phyloP scores from a whole-genome alignment of 805 yeast species.

The Huiozyma naganishii region DNA sequence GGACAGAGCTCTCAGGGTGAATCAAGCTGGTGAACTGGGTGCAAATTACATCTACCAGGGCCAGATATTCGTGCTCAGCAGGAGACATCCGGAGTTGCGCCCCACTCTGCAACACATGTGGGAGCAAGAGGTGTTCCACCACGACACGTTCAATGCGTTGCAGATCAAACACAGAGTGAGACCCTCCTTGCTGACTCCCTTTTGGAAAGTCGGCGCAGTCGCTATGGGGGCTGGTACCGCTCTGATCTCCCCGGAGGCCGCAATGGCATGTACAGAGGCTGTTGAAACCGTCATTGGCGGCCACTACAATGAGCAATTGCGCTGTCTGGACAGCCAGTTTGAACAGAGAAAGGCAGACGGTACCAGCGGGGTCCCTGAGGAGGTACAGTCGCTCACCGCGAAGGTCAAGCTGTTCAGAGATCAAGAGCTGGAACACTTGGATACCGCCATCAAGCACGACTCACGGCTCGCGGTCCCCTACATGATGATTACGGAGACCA shows the following conservation, averaged over 20 bases:
- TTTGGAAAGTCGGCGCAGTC: conserved; percentile 88
- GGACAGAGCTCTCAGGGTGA: conserved; percentile 75
- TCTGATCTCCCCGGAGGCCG: conserved; percentile 80
- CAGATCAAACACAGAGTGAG: conserved; percentile 74
- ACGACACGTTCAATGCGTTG: conserved; percentile 66
- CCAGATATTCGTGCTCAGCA: conserved; percentile 66
- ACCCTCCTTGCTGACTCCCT: conserved; percentile 83
- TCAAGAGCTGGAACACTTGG: conserved; percentile 89
- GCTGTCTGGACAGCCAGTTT: conserved; percentile 62
- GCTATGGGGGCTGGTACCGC: conserved; percentile 85
- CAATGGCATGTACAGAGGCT: conserved; percentile 99
- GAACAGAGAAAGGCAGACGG: conserved; percentile 32
- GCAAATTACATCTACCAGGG: conserved; percentile 91
- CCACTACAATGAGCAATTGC: conserved; percentile 83
- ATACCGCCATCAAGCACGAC: conserved; percentile 86
- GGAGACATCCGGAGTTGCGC: conserved; percentile 60
- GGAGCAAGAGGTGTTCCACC: conserved; percentile 94
- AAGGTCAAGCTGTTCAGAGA: conserved; percentile 74
- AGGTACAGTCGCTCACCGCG: conserved; percentile 45
- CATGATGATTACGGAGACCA: conserved; percentile 75
- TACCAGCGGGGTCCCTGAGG: conserved; percentile 31
- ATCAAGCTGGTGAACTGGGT: conserved; percentile 96
- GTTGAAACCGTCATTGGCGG: conserved; percentile 97
- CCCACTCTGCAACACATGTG: conserved; percentile 90
- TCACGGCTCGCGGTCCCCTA: conserved; percentile 92